Evolutionary conservation across 2,329 filamentous ascomycete species (phyloP).

Genomic region (Salinomyces thailandicus): DNA sequence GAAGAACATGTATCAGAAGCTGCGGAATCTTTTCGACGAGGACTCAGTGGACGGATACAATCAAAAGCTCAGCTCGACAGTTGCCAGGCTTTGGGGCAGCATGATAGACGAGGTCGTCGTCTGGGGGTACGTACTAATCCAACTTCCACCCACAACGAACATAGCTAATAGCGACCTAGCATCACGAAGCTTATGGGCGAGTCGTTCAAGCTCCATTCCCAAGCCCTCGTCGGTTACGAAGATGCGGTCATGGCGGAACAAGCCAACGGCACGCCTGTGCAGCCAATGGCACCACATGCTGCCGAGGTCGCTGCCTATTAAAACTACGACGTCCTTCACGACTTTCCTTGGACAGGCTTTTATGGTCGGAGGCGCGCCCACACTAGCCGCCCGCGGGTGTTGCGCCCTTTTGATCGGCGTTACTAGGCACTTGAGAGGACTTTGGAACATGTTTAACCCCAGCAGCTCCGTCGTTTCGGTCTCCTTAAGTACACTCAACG

Average conservation of each 20-base stretch:
- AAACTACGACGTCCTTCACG: conserved; percentile 14
- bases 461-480: background rate
- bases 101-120: conserved; percentile 98
- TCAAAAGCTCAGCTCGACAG: conserved; percentile 82
- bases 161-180: conserved; percentile 44
- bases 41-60: conserved; percentile 75
- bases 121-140: conserved; percentile 70
- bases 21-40: conserved; percentile 81
- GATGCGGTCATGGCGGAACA: conserved; percentile 52
- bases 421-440: background rate
- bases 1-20: conserved; percentile 80
- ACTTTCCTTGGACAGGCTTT: conserved; percentile 8
- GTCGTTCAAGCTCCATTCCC: conserved; percentile 91
- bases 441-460: background rate
- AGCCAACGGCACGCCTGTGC: conserved; percentile 12
- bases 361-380: background rate
- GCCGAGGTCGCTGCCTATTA: conserved; percentile 25
- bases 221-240: conserved; percentile 89
- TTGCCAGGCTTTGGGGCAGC: conserved; percentile 89
- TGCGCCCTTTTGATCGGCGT: conserved; percentile 2
- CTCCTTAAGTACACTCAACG: background rate
- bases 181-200: conserved; percentile 96
- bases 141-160: conserved; percentile 2
- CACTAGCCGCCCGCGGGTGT: background rate
- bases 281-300: conserved; percentile 17